Percentiles rank a stretch among this genome's conserved stretches.
phyloP scores from a whole-genome alignment of 306 rosid genomes.

The Vigna angularis region DNA sequence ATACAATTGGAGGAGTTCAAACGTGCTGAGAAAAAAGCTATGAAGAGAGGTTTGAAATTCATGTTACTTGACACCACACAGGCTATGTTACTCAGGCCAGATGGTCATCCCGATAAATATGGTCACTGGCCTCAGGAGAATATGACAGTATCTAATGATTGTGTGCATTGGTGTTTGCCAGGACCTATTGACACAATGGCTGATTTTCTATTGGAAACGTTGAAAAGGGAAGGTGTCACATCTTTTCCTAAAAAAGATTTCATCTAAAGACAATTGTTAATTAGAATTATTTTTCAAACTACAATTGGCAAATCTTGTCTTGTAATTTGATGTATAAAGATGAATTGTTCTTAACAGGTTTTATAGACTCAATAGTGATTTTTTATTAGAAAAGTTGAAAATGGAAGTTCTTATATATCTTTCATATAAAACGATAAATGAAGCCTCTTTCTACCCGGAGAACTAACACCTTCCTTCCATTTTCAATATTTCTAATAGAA shows the following conservation, averaged over 20 bases:
- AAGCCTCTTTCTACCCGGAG: no score
- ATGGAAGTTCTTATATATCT: no score
- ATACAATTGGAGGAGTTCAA: conserved; percentile 75
- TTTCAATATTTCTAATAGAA: no score
- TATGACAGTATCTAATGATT: conserved; percentile 68
- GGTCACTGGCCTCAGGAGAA: conserved; percentile 72
- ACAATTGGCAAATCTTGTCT: neutral
- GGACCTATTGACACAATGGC: conserved; percentile 81
- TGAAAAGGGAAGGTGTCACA: conserved; percentile 61
- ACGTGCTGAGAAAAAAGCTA: conserved; percentile 58
- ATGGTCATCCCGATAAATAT: conserved; percentile 81
- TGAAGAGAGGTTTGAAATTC: conserved; percentile 56
- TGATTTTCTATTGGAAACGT: conserved; percentile 70
- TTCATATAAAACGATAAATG: no score
- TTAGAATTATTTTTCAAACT: neutral
- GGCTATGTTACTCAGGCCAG: conserved; percentile 70
- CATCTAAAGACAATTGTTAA: neutral
- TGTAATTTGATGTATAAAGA: neutral
- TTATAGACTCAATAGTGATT: no score
- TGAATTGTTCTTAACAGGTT: no score
- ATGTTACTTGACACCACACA: conserved; percentile 71
- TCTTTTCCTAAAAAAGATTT: neutral
- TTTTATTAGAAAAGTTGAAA: no score
- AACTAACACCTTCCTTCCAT: no score
- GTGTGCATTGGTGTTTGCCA: conserved; percentile 87